Evolutionary conservation across 1,139 yeast genomes (phyloP).

Genomic region (Trichomonascaceae sp.): DNA sequence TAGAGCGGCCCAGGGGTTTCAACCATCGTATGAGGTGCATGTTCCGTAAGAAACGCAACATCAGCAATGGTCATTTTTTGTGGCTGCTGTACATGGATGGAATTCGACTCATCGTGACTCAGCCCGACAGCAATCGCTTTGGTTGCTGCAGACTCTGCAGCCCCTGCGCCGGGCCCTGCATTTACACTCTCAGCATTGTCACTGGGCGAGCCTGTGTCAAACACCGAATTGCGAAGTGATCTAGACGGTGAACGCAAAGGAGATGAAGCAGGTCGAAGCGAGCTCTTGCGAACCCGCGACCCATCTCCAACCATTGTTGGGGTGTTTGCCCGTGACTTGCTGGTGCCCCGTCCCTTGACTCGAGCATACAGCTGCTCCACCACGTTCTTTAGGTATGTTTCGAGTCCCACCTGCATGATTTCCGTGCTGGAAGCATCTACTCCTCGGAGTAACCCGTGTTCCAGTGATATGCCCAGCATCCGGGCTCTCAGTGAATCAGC

Average conservation of each 20-base stretch:
- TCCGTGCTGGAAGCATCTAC: constrained; percentile 64
- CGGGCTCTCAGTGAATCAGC: constrained; percentile 52
- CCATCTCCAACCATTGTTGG: neutral
- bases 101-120: too few relatives aligned
- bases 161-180: too few relatives aligned
- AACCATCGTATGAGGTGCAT: constrained; percentile 21
- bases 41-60: constrained; percentile 19
- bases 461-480: constrained; percentile 76
- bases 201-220: too few relatives aligned
- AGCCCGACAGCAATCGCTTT: too few relatives aligned
- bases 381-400: constrained; percentile 60
- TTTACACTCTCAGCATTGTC: too few relatives aligned
- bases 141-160: too few relatives aligned
- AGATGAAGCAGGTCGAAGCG: constrained; percentile 1
- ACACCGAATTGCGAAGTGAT: constrained; percentile 15
- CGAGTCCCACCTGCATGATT: constrained; percentile 65
- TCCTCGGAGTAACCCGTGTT: constrained; percentile 80
- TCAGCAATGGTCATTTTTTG: constrained; percentile 25
- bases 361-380: constrained; percentile 61
- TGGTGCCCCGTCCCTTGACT: constrained; percentile 10
- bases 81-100: too few relatives aligned
- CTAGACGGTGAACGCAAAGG: constrained; percentile 2
- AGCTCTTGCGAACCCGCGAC: neutral
- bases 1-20: constrained; percentile 23
- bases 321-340: neutral